Evolutionary conservation across 2,329 filamentous ascomycete genomes (phyloP).

Genomic region (Moelleriella libera): DNA sequence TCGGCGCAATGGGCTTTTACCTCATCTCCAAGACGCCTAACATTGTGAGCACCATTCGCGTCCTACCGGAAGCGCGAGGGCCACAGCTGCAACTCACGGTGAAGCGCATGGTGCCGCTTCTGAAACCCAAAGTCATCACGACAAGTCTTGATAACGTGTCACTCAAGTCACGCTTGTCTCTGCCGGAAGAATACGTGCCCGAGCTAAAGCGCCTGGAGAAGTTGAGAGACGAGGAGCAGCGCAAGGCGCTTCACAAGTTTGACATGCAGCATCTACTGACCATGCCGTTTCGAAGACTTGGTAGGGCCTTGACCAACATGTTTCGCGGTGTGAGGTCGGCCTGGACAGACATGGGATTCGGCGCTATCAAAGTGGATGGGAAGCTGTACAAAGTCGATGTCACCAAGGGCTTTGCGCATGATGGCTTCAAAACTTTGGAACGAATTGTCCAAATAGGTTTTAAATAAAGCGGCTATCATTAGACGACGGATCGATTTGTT

Average conservation of each 20-base stretch:
- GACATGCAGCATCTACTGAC: conserved; percentile 42
- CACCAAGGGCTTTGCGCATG: conserved; percentile 40
- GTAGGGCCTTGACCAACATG: conserved; percentile 23
- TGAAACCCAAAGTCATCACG: conserved; percentile 27
- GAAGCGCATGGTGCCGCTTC: conserved; percentile 33
- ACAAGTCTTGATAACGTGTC: conserved; percentile 18
- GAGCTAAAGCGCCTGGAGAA: conserved; percentile 16
- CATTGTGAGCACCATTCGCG: conserved; percentile 43
- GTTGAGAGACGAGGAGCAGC: conserved; percentile 21
- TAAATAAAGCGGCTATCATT: background rate
- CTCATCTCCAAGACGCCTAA: conserved; percentile 42
- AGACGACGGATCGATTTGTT: too few species aligned
- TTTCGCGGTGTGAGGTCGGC: conserved; percentile 33
- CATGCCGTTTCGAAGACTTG: conserved; percentile 38
- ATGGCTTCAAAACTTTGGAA: conserved; percentile 44
- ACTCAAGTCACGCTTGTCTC: conserved; percentile 22
- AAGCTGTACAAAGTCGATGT: conserved; percentile 43
- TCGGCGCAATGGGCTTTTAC: conserved; percentile 45
- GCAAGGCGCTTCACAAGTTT: conserved; percentile 29
- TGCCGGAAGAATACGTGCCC: conserved; percentile 22
- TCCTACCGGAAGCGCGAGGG: conserved; percentile 29
- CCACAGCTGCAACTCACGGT: conserved; percentile 39
- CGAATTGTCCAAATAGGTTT: conserved; percentile 24
- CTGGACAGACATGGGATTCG: conserved; percentile 42
- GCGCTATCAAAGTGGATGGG: conserved; percentile 31